Base-by-base conservation (phyloP, 2,329 filamentous ascomycete species). In the Fusarium phyllophilum region DNA sequence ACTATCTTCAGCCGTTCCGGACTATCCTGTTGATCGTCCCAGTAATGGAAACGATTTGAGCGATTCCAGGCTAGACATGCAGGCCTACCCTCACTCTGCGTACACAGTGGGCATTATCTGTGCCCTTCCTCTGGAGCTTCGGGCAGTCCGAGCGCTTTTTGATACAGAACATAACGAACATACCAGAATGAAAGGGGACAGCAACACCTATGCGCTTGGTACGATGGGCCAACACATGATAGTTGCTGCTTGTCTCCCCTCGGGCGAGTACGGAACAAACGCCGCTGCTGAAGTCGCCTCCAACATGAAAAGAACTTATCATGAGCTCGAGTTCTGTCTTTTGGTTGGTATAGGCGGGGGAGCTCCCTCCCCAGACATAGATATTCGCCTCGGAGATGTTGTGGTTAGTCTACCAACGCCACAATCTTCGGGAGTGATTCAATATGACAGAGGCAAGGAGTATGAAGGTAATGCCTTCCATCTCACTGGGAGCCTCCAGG, bases 381-480 rank as follows among this genome's bases (percentile, higher is more conserved):
- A 44, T 24, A 44, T 44, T 13, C 42, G 42, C 4, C 42, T 44
- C 0, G 42, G 42, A 8, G 42, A 44, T 18, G 11, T 44, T 24
- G 42, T 44, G 42, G 42, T 44, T 0, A 44, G 42, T 13, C 42
- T 0, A 1, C 42, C 42, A 24, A 44, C n/a, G 8, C 1, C 42
- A 44, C 2, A 1, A 9, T 46, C 17, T 0, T 46, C 24, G 0
- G 24, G 44, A 0, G 44, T 46, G 0, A 26, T 26, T 3, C 44
- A 46, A 20, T 46, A 46, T 4, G 24, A 46, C 5, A 14, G 24
- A 10, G 44, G 44, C 1, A 46, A 46, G 0, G 44, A 46, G 24
- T 20, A 20, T 10, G 2, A 26, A 46, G 18, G 12, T 0, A 46
- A 46, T 46, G 5, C 12, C 17, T 46, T 46, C 20, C 18, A 46